phyloP scores from a whole-genome alignment of 176 grass and related monocot genomes.

The Luzula sylvatica region DNA sequence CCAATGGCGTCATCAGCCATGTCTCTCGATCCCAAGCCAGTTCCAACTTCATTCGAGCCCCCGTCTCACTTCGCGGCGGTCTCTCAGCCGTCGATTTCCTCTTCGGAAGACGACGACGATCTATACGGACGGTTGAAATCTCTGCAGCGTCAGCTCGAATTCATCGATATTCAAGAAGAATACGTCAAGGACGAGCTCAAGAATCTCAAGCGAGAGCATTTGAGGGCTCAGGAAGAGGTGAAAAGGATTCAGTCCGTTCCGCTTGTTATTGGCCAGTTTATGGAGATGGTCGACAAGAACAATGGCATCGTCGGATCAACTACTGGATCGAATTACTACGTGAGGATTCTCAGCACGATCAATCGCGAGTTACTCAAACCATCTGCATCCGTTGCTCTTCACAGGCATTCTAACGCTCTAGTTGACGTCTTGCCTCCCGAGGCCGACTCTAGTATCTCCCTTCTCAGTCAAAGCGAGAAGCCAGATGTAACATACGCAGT shows the following conservation, averaged over 20 bases:
- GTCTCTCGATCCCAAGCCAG: slow-evolving; percentile 15
- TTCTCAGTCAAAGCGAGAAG: slow-evolving; percentile 77
- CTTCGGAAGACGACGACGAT: slow-evolving; percentile 55
- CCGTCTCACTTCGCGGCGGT: slow-evolving; percentile 31
- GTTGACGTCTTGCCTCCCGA: slow-evolving; percentile 87
- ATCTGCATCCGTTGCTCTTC: slow-evolving; percentile 71
- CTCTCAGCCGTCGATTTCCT: neutral
- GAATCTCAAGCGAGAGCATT: slow-evolving; percentile 90
- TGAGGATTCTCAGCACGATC: slow-evolving; percentile 89
- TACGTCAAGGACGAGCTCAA: slow-evolving; percentile 98
- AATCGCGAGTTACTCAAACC: slow-evolving; percentile 93
- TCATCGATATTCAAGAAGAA: slow-evolving; percentile 94
- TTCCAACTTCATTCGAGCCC: slow-evolving; percentile 16
- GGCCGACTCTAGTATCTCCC: slow-evolving; percentile 91
- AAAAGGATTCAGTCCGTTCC: slow-evolving; percentile 97
- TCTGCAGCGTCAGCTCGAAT: slow-evolving; percentile 86
- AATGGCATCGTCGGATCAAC: slow-evolving; percentile 96
- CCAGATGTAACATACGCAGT: slow-evolving; percentile 75
- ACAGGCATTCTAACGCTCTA: slow-evolving; percentile 84
- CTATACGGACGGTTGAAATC: slow-evolving; percentile 88
- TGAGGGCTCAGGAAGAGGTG: slow-evolving; percentile 95
- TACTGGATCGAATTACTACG: slow-evolving; percentile 95
- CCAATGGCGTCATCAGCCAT: slow-evolving; percentile 33
- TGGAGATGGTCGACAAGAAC: slow-evolving; percentile 99
- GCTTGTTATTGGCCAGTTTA: slow-evolving; percentile 97